These are phyloP conservation scores for Boletus coccyginus DNA, from an alignment of 768 basidiomycete genomes.

Conservation along the genomic window DNA sequence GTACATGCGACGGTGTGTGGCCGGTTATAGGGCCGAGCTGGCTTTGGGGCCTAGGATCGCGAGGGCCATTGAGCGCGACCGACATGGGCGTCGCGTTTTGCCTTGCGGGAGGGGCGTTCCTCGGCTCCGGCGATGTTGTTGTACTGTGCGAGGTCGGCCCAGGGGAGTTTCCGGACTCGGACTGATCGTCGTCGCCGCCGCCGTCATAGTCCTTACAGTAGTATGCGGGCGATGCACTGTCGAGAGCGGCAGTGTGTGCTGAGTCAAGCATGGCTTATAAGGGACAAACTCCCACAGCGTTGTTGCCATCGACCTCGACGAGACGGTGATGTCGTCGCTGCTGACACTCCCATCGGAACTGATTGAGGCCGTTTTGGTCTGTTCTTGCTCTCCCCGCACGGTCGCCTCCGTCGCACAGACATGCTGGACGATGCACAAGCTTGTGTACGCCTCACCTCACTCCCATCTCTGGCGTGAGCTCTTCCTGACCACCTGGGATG, in stretches of 20 bases:
- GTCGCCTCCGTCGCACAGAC: slow-evolving; percentile 38
- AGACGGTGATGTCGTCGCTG: neutral
- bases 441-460: slow-evolving; percentile 36
- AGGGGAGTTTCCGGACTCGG: neutral
- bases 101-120: slow-evolving; percentile 8
- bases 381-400: slow-evolving; percentile 27
- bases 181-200: too few species aligned
- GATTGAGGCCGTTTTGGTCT: slow-evolving; percentile 36
- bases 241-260: neutral
- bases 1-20: too few species aligned
- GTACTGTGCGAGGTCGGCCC: slow-evolving; percentile 1
- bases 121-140: neutral
- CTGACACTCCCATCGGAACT: slow-evolving; percentile 39
- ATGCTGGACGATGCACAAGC: slow-evolving; percentile 31
- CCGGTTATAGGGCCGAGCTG: neutral
- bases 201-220: too few species aligned
- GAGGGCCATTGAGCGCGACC: slow-evolving; percentile 11
- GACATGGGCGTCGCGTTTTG: slow-evolving; percentile 3
- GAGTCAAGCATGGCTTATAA: neutral
- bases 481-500: slow-evolving; percentile 49
- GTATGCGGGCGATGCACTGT: too few species aligned
- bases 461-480: slow-evolving; percentile 47
- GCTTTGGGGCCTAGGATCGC: slow-evolving; percentile 4
- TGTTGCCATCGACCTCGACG: neutral
- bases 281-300: slow-evolving; percentile 1